Percentiles rank a stretch among this genome's conserved stretches.
These are phyloP conservation scores for Colletotrichum spinosum DNA, from an alignment of 2,329 filamentous ascomycete genomes.

Conservation along the genomic window DNA sequence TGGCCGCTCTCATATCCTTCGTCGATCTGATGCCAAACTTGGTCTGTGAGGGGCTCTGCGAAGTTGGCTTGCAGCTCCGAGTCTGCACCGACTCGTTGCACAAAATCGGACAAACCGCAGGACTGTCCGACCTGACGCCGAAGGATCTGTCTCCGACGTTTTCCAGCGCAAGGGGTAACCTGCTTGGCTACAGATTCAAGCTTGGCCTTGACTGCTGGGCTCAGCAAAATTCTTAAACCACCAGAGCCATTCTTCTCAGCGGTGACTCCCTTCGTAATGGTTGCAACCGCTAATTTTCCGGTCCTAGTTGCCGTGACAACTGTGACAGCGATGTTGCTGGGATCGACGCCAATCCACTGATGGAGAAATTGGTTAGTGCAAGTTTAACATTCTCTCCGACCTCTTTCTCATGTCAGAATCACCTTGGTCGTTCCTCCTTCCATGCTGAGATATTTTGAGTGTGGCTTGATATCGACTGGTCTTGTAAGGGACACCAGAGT, in stretches of 20 bases:
- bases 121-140: slow-evolving; percentile 4
- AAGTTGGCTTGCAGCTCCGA: slow-evolving; percentile 33
- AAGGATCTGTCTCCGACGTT: not conserved
- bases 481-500: too few relatives aligned
- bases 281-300: not conserved
- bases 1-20: too few relatives aligned
- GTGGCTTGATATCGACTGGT: too few relatives aligned
- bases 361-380: fast-evolving
- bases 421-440: too few relatives aligned
- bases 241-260: not conserved
- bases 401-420: too few relatives aligned
- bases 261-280: not conserved
- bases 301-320: not conserved
- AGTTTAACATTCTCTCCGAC: too few relatives aligned
- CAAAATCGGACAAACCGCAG: slow-evolving; percentile 15
- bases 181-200: not conserved
- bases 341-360: not conserved
- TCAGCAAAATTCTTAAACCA: not conserved
- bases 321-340: not conserved
- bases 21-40: not conserved
- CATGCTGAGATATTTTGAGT: too few relatives aligned
- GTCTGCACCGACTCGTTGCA: slow-evolving; percentile 23
- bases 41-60: slow-evolving; percentile 24
- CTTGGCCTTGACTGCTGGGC: not conserved
- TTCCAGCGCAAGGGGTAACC: not conserved